phyloP scores from a whole-genome alignment of 129 eudicot species.

The Silybum marianum region DNA sequence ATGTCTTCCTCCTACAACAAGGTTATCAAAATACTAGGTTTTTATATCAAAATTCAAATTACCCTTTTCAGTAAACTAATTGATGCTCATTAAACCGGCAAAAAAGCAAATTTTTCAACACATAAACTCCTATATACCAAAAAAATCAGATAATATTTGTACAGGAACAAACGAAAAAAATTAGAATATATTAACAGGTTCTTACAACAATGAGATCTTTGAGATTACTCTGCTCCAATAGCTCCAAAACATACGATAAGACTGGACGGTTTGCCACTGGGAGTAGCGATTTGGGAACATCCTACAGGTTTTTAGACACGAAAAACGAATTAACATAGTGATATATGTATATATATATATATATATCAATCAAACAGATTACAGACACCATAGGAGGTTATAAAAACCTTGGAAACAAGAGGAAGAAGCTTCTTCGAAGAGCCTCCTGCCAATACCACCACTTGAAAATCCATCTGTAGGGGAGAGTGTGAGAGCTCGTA shows the following conservation, averaged over 20 bases:
- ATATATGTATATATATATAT: too few species aligned
- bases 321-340: background rate
- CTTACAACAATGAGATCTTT: slow-evolving; percentile 86
- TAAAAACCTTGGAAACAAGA: slow-evolving; percentile 83
- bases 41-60: background rate
- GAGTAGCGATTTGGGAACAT: slow-evolving; percentile 87
- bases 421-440: slow-evolving; percentile 78
- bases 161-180: background rate
- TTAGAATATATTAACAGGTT: background rate
- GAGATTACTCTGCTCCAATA: slow-evolving; percentile 73
- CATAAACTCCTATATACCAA: background rate
- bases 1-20: background rate
- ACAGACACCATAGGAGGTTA: background rate
- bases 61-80: slow-evolving; percentile 7
- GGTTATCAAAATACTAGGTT: slow-evolving; percentile 21
- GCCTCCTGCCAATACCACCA: slow-evolving; percentile 94
- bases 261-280: slow-evolving; percentile 96
- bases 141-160: background rate
- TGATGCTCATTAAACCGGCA: background rate
- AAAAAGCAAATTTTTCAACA: background rate
- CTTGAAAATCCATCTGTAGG: slow-evolving; percentile 84
- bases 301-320: slow-evolving; percentile 42
- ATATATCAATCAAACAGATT: background rate
- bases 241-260: slow-evolving; percentile 77
- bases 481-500: background rate